Evolutionary conservation across 768 basidiomycete genomes (phyloP).

Genomic region (Gymnopilus dilepis): DNA sequence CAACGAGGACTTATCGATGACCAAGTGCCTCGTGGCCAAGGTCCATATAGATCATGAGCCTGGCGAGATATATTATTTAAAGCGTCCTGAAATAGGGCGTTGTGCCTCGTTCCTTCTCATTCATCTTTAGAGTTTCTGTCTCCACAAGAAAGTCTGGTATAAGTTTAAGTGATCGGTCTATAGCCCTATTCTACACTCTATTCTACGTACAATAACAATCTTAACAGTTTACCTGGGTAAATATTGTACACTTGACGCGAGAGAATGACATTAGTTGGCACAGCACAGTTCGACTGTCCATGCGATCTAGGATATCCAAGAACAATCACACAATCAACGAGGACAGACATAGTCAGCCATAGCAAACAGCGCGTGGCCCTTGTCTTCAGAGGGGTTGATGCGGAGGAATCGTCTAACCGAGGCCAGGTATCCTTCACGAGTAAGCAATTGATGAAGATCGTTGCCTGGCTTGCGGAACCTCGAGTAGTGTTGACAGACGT

Average conservation of each 20-base stretch:
- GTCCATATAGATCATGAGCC: not conserved
- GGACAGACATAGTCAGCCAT: constrained; percentile 15
- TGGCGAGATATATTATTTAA: not conserved
- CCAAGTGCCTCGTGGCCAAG: constrained; percentile 4
- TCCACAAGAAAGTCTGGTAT: too few relatives aligned
- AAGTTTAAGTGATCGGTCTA: too few relatives aligned
- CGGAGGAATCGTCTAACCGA: constrained; percentile 13
- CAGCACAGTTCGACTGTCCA: not conserved
- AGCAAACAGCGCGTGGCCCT: constrained; percentile 3
- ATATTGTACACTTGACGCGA: too few relatives aligned
- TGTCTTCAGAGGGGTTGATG: constrained; percentile 2
- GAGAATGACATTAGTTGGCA: too few relatives aligned
- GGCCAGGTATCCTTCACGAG: constrained; percentile 3
- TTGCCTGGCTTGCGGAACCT: constrained; percentile 16
- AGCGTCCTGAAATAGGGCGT: too few relatives aligned
- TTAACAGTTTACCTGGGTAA: not conserved
- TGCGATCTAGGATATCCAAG: not conserved
- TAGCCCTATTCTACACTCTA: not conserved
- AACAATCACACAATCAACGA: not conserved
- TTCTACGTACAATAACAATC: not conserved
- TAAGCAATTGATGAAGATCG: constrained; percentile 14
- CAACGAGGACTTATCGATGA: constrained; percentile 1
- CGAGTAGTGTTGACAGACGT: constrained; percentile 13
- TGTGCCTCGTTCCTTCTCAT: too few relatives aligned
- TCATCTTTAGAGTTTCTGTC: too few relatives aligned